Percentiles rank a stretch among this genome's conserved stretches.
Conservation (phyloP, 2,329 filamentous ascomycete genomes). For the Canariomyces notabilis region DNA sequence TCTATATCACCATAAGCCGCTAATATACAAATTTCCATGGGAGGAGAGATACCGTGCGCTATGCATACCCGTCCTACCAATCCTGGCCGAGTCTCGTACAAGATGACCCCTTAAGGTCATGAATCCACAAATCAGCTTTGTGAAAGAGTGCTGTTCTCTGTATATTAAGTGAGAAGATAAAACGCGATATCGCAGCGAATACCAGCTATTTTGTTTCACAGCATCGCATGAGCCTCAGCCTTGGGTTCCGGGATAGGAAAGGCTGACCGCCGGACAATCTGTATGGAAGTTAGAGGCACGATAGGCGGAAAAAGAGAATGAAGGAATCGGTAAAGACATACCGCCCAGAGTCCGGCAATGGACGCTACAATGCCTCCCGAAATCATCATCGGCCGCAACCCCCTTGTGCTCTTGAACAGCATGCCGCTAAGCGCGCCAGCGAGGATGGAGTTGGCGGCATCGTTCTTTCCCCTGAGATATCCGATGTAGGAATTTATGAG, state of each 20-base stretch:
- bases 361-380: constrained; percentile 84
- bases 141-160: constrained; percentile 16
- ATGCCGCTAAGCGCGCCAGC: constrained; percentile 86
- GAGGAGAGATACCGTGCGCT: constrained; percentile 49
- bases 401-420: constrained; percentile 94
- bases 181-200: constrained; percentile 1
- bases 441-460: constrained; percentile 79
- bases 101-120: constrained; percentile 11
- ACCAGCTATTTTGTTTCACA: constrained; percentile 4
- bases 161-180: constrained; percentile 19
- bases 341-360: constrained; percentile 83
- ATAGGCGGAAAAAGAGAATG: not conserved
- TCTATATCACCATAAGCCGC: constrained; percentile 30
- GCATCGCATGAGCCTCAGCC: constrained; percentile 10
- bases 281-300: constrained; percentile 21
- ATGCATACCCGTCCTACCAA: constrained; percentile 28
- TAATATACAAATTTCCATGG: constrained; percentile 45
- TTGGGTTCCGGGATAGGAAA: constrained; percentile 35
- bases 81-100: constrained; percentile 21
- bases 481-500: constrained; percentile 82
- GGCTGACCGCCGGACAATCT: constrained; percentile 36
- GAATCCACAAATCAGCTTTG: constrained; percentile 14
- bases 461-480: constrained; percentile 75
- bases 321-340: constrained; percentile 47
- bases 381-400: constrained; percentile 87